phyloP scores from a whole-genome alignment of 306 rosid genomes.

The Ormosia semicastrata region DNA sequence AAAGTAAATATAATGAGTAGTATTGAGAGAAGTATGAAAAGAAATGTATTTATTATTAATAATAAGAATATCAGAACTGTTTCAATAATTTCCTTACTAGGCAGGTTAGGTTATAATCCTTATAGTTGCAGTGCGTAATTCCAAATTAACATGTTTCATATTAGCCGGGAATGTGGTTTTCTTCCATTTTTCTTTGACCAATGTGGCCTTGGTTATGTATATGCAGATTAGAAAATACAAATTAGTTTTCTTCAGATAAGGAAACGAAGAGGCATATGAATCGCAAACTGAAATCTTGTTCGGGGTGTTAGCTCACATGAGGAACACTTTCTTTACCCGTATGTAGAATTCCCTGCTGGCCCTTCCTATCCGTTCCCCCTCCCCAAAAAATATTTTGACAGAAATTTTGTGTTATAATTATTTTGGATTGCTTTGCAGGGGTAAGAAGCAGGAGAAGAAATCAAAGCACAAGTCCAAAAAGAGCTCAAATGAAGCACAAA shows the following conservation, averaged over 20 bases:
- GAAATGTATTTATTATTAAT: no score
- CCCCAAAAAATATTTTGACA: not conserved
- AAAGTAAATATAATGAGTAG: no score
- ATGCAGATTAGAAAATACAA: slow-evolving; percentile 59
- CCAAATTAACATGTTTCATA: slow-evolving; percentile 9
- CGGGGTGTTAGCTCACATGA: slow-evolving; percentile 82
- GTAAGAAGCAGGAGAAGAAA: slow-evolving; percentile 90
- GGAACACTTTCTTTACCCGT: slow-evolving; percentile 53
- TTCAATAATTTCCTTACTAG: no score
- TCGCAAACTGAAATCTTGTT: slow-evolving; percentile 79
- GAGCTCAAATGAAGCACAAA: slow-evolving; percentile 56
- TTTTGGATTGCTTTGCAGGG: slow-evolving; percentile 41
- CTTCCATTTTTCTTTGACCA: slow-evolving; percentile 29
- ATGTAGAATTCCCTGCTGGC: not conserved
- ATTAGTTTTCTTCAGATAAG: slow-evolving; percentile 66
- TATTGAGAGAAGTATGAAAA: no score
- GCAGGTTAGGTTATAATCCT: no score
- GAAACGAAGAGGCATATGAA: slow-evolving; percentile 79
- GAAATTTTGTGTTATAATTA: not conserved
- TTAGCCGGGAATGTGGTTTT: slow-evolving; percentile 11
- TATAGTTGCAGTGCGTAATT: not conserved
- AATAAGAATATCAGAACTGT: no score
- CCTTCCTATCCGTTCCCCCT: not conserved
- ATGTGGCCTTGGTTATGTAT: slow-evolving; percentile 21
- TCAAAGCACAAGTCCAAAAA: slow-evolving; percentile 86